Evolutionary conservation across 2,329 filamentous ascomycete genomes (phyloP), one percentile per base, ranked within the genome.

Genomic region (Hymenoscyphus albidus): DNA sequence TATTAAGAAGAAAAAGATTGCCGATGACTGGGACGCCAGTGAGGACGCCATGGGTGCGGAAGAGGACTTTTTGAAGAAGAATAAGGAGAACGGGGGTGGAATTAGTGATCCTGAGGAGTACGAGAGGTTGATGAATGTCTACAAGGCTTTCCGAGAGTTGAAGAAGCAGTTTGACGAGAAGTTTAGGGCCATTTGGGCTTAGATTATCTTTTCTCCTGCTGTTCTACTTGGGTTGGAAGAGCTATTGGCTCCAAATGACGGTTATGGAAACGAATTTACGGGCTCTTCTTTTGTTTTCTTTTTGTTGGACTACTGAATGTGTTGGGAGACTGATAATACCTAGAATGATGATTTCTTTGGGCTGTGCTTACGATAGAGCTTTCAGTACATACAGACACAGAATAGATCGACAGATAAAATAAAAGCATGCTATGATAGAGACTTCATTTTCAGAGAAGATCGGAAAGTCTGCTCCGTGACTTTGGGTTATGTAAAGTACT

Each of bases 151-250:
- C 71, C 79, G 78, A 66, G 75, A 80, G 70, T 72, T 90, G 67
- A 82, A 83, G 71, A 77, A 78, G 35, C 83, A 85, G 64, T 90
- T 89, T 74, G 83, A 88, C 68, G 79, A 80, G 56, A 90, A 88
- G 77, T 90, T 90, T 51, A 67, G 56, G 35, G 66, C 66, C 38
- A 74, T 74, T 40, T 74, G 69, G 67, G 73, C 73, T 61, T 74
- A 73, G 62, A 62, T 42, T 59, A 2, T 57, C 16, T 5, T 4
- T 12, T 16, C 39, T 56, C 13, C 42, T 9, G 42, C 2, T 51
- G 18, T n/a, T 44, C n/a, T 2, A 2, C 16, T 18, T n/a, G 16
- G 42, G 6, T 44, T 44, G 16, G 42, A 5, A 14, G n/a, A n/a
- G 6, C n/a, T 6, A 6, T 18, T 14, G 42, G 42, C 6, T n/a